Evolutionary conservation across 495 filamentous ascomycete species (phyloP), one percentile per base, ranked within the genome.

Genomic region (Tetracladium marchalianum): DNA sequence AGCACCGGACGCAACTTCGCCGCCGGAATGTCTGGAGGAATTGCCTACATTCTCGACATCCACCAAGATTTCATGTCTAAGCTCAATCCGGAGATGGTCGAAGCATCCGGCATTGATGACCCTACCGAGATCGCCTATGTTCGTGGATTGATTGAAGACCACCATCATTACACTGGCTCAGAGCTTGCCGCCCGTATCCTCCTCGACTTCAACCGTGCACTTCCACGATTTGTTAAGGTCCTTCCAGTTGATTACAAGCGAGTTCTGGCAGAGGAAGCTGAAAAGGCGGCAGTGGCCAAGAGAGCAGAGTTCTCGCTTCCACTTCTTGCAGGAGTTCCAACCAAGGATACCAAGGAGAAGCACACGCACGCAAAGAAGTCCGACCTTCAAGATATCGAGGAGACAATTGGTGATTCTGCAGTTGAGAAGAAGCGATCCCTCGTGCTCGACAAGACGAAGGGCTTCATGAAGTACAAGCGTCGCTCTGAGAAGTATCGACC

Each of bases 11-110:
- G 92, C 52, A 99, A 99, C 75, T 99, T 99, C 58, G 92, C 93
- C 58, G 92, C 92, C 47, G 92, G 92, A 71, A 99, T 99, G 92
- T 97, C 90, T 57, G 92, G 92, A 56, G 92, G 92, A 70, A 97
- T 99, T 67, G 90, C 93, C 31, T 99, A 99, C 52, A 78, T 97
- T 44, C 76, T 99, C 13, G 92, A 99, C 56, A 83, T 93, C 68
- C 78, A 90, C 60, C 77, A 85, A 47, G 87, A 97, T 69, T 96
- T 97, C 73, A 68, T 82, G 61, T 80, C 82, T 42, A 97, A 97
- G 75, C 85, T 97, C 67, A 99, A 99, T 70, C 81, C 79, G 62
- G 92, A 99, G 69, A 96, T 99, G 93, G 93, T 99, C 51, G 90
- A 97, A 64, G 78, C 93, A 16, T 87, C 87, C 37, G 73, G 76